Evolutionary conservation across 108 stramenopile genomes (phyloP).

Genomic region (Cylindrotheca closterium): DNA sequence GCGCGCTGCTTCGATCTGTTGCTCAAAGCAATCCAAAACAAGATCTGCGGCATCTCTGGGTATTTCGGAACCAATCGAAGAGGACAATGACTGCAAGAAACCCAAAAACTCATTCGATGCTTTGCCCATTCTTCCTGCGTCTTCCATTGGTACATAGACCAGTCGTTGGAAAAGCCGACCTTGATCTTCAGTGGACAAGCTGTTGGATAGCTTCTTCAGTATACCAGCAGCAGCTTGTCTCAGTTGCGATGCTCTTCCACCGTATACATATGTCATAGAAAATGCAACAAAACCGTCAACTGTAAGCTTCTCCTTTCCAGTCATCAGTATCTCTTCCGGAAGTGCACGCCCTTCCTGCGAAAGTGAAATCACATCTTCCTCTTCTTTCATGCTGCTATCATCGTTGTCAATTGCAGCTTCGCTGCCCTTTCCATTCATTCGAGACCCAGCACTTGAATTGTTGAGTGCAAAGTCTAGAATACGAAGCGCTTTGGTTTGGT

Average conservation of each 20-base stretch:
- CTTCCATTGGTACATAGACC: conserved; percentile 28
- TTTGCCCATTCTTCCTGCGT: conserved; percentile 45
- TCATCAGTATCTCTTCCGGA: conserved; percentile 50
- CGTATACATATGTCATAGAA: conserved; percentile 46
- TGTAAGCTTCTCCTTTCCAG: conserved; percentile 17
- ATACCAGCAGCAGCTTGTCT: conserved; percentile 39
- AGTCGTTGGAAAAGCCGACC: conserved; percentile 37
- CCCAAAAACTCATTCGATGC: conserved; percentile 26
- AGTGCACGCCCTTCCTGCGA: background rate
- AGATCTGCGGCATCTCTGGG: conserved; percentile 11
- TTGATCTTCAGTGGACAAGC: conserved; percentile 22
- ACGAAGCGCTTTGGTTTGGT: conserved; percentile 60
- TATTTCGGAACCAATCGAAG: conserved; percentile 22
- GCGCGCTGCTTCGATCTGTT: conserved; percentile 28
- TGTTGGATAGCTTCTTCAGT: conserved; percentile 26
- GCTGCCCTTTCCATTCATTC: too few relatives aligned
- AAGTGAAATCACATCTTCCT: background rate
- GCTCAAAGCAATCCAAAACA: conserved; percentile 22
- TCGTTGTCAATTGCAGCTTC: background rate
- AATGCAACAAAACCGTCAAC: conserved; percentile 52
- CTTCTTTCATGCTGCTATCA: too few relatives aligned
- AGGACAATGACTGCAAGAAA: conserved; percentile 31
- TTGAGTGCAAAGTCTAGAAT: conserved; percentile 58
- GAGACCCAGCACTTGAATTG: conserved; percentile 7
- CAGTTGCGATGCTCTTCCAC: conserved; percentile 51